Percentiles rank a stretch among this genome's conserved stretches.
Evolutionary conservation across 2,329 filamentous ascomycete genomes (phyloP).

Genomic region (Plectosphaerella sp.): DNA sequence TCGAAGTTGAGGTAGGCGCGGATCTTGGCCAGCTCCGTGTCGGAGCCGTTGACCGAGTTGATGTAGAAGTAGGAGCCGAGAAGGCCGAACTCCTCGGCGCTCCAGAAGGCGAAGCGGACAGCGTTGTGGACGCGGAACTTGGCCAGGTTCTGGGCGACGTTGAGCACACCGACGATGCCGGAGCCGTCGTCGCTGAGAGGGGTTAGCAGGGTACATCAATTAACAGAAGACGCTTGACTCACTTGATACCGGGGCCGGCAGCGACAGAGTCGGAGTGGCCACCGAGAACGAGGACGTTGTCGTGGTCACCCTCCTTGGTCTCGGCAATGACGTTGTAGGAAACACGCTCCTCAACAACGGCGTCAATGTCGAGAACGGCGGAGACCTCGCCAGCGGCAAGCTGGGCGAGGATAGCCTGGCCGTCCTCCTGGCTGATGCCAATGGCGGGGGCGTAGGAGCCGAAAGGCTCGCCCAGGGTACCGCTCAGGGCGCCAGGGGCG

Average conservation of each 20-base stretch:
- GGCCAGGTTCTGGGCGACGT: constrained; percentile 36
- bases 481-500: constrained; percentile 40
- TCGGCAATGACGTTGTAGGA: constrained; percentile 48
- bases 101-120: constrained; percentile 47
- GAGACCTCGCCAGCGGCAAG: constrained; percentile 24
- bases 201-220: background rate
- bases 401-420: constrained; percentile 22
- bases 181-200: constrained; percentile 49
- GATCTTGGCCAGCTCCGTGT: constrained; percentile 43
- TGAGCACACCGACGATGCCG: constrained; percentile 43
- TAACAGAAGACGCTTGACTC: constrained; percentile 10
- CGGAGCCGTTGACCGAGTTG: constrained; percentile 30
- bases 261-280: constrained; percentile 43
- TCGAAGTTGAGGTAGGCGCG: constrained; percentile 54
- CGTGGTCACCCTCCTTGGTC: constrained; percentile 40
- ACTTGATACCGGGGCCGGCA: constrained; percentile 55
- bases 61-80: constrained; percentile 47
- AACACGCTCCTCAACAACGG: constrained; percentile 40
- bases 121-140: constrained; percentile 42
- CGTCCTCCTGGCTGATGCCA: constrained; percentile 46
- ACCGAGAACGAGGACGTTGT: constrained; percentile 43
- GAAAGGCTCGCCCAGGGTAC: constrained; percentile 49
- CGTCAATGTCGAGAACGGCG: constrained; percentile 36
- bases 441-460: constrained; percentile 44
- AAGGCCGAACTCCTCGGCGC: constrained; percentile 46